Evolutionary conservation across 177 flowering plant species (phyloP), one percentile per base, ranked within the genome.

Genomic region (Vitis hybrid): DNA sequence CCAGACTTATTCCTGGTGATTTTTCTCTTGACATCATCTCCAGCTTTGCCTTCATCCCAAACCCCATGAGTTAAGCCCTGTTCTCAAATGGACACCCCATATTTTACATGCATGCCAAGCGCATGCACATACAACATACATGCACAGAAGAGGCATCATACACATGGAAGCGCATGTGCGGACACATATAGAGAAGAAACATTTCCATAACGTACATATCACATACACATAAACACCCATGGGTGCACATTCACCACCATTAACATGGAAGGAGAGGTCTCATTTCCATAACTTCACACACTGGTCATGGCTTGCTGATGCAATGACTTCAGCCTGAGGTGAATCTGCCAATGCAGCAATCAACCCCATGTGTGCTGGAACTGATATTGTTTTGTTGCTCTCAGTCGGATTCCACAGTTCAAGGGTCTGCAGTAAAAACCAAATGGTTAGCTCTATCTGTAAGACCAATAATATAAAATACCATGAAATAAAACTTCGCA

Each of bases 281-380:
- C 63, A 78, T 60, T 69, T 78, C 81, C 81, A 78, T 6, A 78
- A 3, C 78, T 74, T 78, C 26, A 78, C 78, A 45, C 66, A 70
- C 48, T 59, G 65, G 53, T 78, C 81, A 61, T 75, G 73, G 65
- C 81, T 75, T 2, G 64, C 78, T 1, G 81, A 74, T 15, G 78
- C 81, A 22, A 78, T 60, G 51, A 72, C 22, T 51, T 58, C 68
- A 22, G 62, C 72, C 51, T 60, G 45, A 22, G 63, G 57, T 10
- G 75, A 71, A 66, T 70, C 62, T 12, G 73, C 63, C 19, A 72
- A 53, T 15, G 71, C 66, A 39, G 73, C 51, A 51, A 78, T 60
- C 18, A 51, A 51, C 39, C 78, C 77, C 1, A 18, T 50, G 62
- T 78, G 81, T 11, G 78, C 81, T 51, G 65, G 65, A 33, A 72